phyloP scores from a whole-genome alignment of 179 eudicot genomes.

The Beta lomatogona region DNA sequence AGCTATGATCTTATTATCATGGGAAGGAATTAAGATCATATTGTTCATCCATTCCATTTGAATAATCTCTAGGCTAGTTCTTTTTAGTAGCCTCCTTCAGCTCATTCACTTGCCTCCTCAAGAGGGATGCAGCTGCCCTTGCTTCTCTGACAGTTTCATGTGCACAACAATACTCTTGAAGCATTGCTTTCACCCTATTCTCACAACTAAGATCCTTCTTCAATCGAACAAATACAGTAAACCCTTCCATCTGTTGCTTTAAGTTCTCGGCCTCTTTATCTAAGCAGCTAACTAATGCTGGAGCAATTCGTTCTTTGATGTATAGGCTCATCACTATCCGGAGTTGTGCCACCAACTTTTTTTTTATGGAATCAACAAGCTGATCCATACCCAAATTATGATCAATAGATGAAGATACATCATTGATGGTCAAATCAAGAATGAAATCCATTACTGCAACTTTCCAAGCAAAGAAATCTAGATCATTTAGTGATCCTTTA shows the following conservation, averaged over 20 bases:
- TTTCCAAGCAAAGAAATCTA: slow-evolving; percentile 91
- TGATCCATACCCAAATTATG: slow-evolving; percentile 87
- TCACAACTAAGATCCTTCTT: slow-evolving; percentile 51
- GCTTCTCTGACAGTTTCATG: slow-evolving; percentile 96
- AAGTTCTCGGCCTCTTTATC: slow-evolving; percentile 61
- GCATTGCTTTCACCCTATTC: slow-evolving; percentile 70
- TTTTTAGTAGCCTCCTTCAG: slow-evolving; percentile 69
- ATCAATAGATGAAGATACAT: slow-evolving; percentile 69
- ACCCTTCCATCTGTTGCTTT: slow-evolving; percentile 46
- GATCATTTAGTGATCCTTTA: slow-evolving; percentile 52
- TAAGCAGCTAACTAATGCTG: slow-evolving; percentile 58
- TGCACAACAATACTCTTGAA: slow-evolving; percentile 86
- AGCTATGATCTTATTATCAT: slow-evolving; percentile 60
- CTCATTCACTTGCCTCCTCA: slow-evolving; percentile 72
- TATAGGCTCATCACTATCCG: slow-evolving; percentile 62
- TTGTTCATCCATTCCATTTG: slow-evolving; percentile 96
- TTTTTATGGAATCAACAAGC: slow-evolving; percentile 71
- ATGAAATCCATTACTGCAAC: slow-evolving; percentile 68
- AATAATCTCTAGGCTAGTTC: slow-evolving; percentile 76
- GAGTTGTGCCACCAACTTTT: slow-evolving; percentile 69
- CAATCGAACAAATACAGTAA: slow-evolving; percentile 39
- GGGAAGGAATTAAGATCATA: slow-evolving; percentile 50
- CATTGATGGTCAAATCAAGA: slow-evolving; percentile 79
- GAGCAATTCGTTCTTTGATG: slow-evolving; percentile 73
- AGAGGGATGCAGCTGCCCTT: slow-evolving; percentile 73